These are phyloP conservation scores for Prototheca cutis DNA, from an alignment of 163 green algal genomes.

Conservation along the genomic window DNA sequence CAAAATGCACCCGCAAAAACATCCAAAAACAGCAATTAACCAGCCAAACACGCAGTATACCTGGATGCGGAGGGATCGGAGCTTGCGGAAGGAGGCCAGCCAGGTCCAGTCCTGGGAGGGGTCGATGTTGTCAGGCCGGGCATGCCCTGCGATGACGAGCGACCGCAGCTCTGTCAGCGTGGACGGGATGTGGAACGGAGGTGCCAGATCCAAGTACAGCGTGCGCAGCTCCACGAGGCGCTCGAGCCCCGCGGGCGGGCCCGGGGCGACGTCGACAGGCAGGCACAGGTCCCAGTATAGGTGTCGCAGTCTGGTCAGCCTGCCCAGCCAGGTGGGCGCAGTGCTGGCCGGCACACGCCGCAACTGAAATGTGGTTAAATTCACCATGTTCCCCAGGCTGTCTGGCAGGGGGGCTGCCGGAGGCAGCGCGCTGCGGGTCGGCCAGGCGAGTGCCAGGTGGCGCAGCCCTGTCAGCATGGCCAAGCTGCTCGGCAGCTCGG, in stretches of 20 bases:
- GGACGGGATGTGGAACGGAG: conserved; percentile 7
- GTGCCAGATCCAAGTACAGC: conserved; percentile 5
- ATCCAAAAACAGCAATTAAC: no score
- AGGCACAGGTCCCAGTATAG: conserved; percentile 21
- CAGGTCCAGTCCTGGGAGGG: conserved; percentile 5
- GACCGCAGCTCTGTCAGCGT: conserved; percentile 1
- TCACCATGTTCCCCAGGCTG: conserved; percentile 4
- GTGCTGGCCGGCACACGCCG: conserved; percentile 6
- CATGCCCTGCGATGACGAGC: conserved; percentile 5
- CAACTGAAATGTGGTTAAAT: conserved; percentile 12
- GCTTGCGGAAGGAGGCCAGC: conserved; percentile 5
- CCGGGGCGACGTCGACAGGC: conserved; percentile 1
- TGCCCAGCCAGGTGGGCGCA: conserved; percentile 1
- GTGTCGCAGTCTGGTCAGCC: conserved; percentile 4
- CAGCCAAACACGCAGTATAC: no score
- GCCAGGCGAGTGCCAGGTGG: conserved; percentile 14
- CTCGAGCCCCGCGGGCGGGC: background rate
- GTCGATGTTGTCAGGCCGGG: background rate
- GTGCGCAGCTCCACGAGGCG: conserved; percentile 1
- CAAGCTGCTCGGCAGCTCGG: background rate
- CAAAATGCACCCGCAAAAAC: no score
- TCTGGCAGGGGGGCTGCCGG: conserved; percentile 4
- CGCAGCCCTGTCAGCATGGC: conserved; percentile 2
- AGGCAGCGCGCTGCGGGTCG: conserved; percentile 5
- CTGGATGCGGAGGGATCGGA: conserved; percentile 9